Conservation (phyloP, 768 basidiomycete species). For the Suillus weaverae region DNA sequence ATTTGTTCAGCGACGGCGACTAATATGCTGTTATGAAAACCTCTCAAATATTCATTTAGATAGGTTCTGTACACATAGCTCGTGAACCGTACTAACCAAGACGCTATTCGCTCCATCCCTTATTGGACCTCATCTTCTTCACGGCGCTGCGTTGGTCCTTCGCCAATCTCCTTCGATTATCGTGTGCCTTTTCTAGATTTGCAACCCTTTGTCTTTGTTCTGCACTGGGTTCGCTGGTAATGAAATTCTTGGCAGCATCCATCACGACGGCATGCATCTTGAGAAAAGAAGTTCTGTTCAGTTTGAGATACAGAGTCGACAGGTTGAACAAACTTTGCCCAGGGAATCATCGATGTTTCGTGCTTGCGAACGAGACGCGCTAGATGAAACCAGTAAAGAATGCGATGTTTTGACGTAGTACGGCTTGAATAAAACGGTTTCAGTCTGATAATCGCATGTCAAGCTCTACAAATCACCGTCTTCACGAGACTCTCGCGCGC, state of each 20-base stretch:
- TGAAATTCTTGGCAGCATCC: slow-evolving; percentile 22
- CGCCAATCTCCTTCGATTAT: slow-evolving; percentile 22
- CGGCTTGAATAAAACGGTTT: slow-evolving; percentile 39
- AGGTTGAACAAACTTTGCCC: slow-evolving; percentile 47
- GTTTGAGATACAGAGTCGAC: neutral
- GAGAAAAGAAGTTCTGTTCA: neutral
- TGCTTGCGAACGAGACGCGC: slow-evolving; percentile 70
- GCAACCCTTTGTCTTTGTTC: slow-evolving; percentile 29
- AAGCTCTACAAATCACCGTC: slow-evolving; percentile 39
- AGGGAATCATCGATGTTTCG: slow-evolving; percentile 76
- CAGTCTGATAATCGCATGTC: slow-evolving; percentile 1
- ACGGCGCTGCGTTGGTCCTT: slow-evolving; percentile 26
- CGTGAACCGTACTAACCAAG: neutral
- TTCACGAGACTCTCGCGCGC: slow-evolving; percentile 45
- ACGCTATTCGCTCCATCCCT: slow-evolving; percentile 19
- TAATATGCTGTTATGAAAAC: neutral
- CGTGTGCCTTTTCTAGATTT: slow-evolving; percentile 21
- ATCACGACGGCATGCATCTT: slow-evolving; percentile 30
- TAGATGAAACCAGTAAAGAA: slow-evolving; percentile 70
- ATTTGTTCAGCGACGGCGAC: neutral
- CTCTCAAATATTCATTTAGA: neutral
- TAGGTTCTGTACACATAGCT: neutral
- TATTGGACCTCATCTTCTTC: slow-evolving; percentile 29
- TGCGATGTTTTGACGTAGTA: slow-evolving; percentile 68
- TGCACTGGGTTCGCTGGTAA: slow-evolving; percentile 22